Conservation (phyloP, 768 basidiomycete genomes). For the Naematelia encephala region DNA sequence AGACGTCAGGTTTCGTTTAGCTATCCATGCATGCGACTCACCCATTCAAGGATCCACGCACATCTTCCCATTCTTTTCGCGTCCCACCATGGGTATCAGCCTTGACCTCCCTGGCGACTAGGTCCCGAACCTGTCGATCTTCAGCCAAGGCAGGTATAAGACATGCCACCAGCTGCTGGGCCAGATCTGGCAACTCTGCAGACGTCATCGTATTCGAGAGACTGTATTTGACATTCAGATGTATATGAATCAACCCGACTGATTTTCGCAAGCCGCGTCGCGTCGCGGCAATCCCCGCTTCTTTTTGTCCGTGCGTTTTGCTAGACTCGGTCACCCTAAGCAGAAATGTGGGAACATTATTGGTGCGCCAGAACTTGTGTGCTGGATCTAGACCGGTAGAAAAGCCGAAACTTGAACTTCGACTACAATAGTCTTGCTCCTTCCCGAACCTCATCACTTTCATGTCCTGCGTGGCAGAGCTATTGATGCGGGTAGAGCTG, state of each 20-base stretch:
- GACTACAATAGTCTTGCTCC: too few relatives aligned
- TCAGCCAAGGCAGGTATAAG: not conserved
- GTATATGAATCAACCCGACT: not conserved
- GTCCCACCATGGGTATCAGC: constrained; percentile 22
- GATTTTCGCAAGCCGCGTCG: not conserved
- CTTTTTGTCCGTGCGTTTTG: not conserved
- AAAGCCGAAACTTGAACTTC: not conserved
- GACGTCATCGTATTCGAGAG: not conserved
- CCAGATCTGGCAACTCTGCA: not conserved
- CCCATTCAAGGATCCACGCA: constrained; percentile 16
- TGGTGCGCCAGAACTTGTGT: too few relatives aligned
- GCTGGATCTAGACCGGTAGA: constrained; percentile 24
- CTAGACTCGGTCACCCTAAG: too few relatives aligned
- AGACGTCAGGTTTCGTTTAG: not conserved
- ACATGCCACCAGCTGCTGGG: constrained; percentile 4
- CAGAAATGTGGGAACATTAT: too few relatives aligned
- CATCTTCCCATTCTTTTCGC: constrained; percentile 37
- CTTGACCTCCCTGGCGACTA: constrained; percentile 19
- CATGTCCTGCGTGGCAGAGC: too few relatives aligned
- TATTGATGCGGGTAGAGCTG: too few relatives aligned
- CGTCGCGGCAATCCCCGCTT: not conserved
- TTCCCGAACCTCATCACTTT: too few relatives aligned
- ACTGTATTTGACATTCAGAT: not conserved
- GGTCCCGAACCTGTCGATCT: constrained; percentile 3
- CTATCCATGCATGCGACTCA: constrained; percentile 5